Evolutionary conservation across 1,284 basidiomycete genomes (phyloP).

Genomic region (Leccinum solheimii): DNA sequence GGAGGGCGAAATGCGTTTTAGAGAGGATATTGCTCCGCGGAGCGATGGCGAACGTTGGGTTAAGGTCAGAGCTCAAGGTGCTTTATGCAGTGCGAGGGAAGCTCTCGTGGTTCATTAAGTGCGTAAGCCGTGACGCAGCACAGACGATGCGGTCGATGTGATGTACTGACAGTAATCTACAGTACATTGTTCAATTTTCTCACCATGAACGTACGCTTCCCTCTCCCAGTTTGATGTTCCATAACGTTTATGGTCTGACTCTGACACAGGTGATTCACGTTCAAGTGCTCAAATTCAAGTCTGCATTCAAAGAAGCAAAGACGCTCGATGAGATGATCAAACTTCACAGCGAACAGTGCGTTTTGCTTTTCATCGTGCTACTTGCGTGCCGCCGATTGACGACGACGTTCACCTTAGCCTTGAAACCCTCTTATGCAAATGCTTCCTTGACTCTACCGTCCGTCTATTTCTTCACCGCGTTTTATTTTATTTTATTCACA

Average conservation of each 20-base stretch:
- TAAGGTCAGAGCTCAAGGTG: constrained; percentile 54
- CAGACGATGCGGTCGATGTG: background rate
- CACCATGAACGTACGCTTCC: constrained; percentile 60
- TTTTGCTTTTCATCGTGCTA: constrained; percentile 5
- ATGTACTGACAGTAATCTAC: constrained; percentile 13
- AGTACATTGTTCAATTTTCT: constrained; percentile 76
- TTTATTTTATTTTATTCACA: background rate
- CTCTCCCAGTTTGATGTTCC: background rate
- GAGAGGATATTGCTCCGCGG: constrained; percentile 67
- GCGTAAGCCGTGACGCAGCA: constrained; percentile 33
- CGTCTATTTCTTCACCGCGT: constrained; percentile 22
- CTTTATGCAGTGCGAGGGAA: constrained; percentile 75
- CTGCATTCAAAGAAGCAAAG: constrained; percentile 50
- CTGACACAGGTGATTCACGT: constrained; percentile 63
- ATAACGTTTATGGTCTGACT: background rate
- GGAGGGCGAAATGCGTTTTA: constrained; percentile 63
- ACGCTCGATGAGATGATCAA: constrained; percentile 78
- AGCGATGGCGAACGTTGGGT: constrained; percentile 35
- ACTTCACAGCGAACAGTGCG: constrained; percentile 74
- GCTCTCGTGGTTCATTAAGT: constrained; percentile 84
- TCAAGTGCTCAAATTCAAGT: constrained; percentile 59
- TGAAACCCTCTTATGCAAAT: constrained; percentile 59
- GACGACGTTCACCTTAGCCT: constrained; percentile 44
- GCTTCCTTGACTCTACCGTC: constrained; percentile 68
- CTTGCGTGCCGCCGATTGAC: background rate